phyloP scores from a whole-genome alignment of 306 rosid species.

The Albizia julibrissin region DNA sequence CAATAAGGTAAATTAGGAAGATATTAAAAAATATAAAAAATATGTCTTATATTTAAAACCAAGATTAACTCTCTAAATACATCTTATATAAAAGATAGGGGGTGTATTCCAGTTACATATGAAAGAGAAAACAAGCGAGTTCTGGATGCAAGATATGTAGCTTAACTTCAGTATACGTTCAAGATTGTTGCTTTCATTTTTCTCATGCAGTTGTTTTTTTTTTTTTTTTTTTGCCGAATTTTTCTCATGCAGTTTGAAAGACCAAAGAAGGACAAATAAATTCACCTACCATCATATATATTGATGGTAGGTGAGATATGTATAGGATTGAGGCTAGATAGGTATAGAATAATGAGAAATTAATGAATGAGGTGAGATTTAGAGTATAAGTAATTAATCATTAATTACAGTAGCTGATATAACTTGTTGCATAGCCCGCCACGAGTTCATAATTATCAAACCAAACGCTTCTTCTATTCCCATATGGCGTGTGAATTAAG shows the following conservation, averaged over 20 bases:
- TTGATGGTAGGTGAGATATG: too few relatives aligned
- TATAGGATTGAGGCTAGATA: conserved; percentile 10
- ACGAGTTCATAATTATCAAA: conserved; percentile 20
- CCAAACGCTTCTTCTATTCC: conserved; percentile 2
- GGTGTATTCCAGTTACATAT: neutral
- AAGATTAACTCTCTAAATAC: too few relatives aligned
- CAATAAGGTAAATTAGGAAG: too few relatives aligned
- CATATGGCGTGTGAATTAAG: neutral
- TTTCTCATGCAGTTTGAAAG: neutral
- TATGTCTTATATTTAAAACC: too few relatives aligned
- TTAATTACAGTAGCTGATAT: conserved; percentile 4
- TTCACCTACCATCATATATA: neutral
- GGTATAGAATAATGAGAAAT: neutral
- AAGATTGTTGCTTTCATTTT: neutral
- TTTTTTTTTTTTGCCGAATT: too few relatives aligned
- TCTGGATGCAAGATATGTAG: neutral
- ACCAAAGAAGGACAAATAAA: conserved; percentile 6
- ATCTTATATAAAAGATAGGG: accelerated
- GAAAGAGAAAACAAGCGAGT: neutral
- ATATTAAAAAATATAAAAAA: too few relatives aligned
- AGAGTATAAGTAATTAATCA: conserved; percentile 2
- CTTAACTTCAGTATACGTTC: neutral
- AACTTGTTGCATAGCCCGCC: conserved; percentile 22
- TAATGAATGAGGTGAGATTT: neutral
- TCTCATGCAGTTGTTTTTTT: neutral